A percentile compares a stretch with the other conserved stretches of the same genome.
Evolutionary conservation across 139 green algal genomes (phyloP).

Genomic region (Coccomyxa sp.): DNA sequence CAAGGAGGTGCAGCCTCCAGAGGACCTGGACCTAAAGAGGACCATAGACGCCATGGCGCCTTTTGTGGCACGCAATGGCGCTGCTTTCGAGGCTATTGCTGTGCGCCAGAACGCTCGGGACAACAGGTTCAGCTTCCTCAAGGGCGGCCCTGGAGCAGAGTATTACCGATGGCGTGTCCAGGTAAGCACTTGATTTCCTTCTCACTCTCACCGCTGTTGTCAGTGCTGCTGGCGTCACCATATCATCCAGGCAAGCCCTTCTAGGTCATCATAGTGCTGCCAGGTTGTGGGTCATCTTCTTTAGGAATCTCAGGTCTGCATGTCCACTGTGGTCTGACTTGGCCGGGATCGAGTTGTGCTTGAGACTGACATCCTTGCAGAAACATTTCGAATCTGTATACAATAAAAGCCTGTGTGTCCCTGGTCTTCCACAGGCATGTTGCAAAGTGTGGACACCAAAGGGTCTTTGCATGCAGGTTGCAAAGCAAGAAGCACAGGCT

Average conservation of each 20-base stretch:
- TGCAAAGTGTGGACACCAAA: not conserved
- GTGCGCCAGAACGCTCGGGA: conserved; percentile 43
- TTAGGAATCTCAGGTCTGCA: too few species aligned
- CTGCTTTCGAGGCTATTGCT: conserved; percentile 76
- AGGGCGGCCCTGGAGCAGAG: conserved; percentile 52
- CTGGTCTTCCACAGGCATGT: not conserved
- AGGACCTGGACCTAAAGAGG: conserved; percentile 40
- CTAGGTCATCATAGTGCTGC: not conserved
- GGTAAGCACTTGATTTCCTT: too few species aligned
- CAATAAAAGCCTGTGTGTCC: not conserved
- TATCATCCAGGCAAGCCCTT: too few species aligned
- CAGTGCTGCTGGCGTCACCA: too few species aligned
- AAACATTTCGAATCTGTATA: not conserved
- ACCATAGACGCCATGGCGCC: conserved; percentile 72
- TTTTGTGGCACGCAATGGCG: conserved; percentile 82
- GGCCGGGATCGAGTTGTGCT: too few species aligned
- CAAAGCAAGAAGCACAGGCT: conserved; percentile 6
- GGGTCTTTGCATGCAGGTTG: not conserved
- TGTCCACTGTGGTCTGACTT: too few species aligned
- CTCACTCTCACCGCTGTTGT: too few species aligned
- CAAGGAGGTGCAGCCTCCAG: conserved; percentile 27
- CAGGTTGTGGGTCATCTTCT: not conserved
- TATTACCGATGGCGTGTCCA: conserved; percentile 72
- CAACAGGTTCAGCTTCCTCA: conserved; percentile 59
- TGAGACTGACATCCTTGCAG: too few species aligned